Conservation (phyloP, 139 green algal species). For the Volvox reticuliferus region DNA sequence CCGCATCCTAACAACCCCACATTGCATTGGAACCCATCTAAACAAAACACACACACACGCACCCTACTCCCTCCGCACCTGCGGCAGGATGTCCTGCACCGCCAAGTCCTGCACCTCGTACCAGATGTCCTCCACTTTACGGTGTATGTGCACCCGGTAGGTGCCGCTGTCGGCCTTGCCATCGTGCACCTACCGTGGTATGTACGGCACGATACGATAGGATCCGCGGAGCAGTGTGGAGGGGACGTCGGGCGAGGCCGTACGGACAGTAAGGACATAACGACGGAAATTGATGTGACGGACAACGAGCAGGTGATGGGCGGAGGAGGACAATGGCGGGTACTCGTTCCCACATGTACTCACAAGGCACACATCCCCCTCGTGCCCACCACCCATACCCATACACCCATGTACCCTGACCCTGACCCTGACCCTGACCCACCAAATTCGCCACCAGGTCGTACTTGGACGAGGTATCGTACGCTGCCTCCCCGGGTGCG, state of each 20-base stretch:
- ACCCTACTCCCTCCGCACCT: constrained; percentile 73
- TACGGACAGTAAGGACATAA: neutral
- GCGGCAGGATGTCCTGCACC: constrained; percentile 94
- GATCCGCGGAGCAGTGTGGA: too few relatives aligned
- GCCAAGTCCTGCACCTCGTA: constrained; percentile 96
- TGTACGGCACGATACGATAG: too few relatives aligned
- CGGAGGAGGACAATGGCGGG: too few relatives aligned
- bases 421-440: neutral
- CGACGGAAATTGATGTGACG: too few relatives aligned
- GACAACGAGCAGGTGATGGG: too few relatives aligned
- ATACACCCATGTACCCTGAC: neutral
- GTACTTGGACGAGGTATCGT: constrained; percentile 77
- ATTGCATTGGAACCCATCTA: neutral
- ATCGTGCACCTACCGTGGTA: constrained; percentile 59
- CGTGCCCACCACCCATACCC: neutral
- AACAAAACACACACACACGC: neutral
- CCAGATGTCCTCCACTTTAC: constrained; percentile 77
- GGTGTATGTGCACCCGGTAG: constrained; percentile 88
- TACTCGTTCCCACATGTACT: too few relatives aligned
- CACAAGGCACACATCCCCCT: too few relatives aligned
- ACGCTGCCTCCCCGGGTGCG: constrained; percentile 22
- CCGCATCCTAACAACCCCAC: too few relatives aligned
- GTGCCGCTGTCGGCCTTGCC: constrained; percentile 68
- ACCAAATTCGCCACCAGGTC: constrained; percentile 94
- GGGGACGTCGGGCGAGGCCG: too few relatives aligned